phyloP scores from a whole-genome alignment of 495 filamentous ascomycete genomes.

The Penicillium psychrofluorescens region DNA sequence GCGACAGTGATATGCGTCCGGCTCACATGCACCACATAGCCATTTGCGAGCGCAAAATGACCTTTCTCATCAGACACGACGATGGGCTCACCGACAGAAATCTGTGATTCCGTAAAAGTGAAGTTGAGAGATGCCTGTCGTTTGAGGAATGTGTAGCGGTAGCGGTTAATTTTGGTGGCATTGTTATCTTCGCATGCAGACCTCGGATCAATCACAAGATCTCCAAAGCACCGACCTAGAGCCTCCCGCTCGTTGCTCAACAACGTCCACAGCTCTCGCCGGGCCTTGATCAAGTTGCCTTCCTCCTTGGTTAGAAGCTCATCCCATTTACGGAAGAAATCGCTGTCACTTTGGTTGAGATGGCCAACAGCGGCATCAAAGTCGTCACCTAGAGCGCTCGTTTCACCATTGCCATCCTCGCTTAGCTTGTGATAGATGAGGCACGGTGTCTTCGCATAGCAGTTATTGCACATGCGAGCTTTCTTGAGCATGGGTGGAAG shows the following conservation, averaged over 20 bases:
- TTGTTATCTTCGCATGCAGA: conserved; percentile 59
- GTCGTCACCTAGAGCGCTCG: conserved; percentile 64
- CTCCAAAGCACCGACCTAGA: conserved; percentile 68
- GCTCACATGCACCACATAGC: conserved; percentile 72
- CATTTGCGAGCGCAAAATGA: conserved; percentile 88
- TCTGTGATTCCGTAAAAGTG: conserved; percentile 85
- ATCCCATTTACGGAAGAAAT: conserved; percentile 94
- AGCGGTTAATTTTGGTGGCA: conserved; percentile 81
- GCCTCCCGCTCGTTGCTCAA: conserved; percentile 81
- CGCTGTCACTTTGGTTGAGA: conserved; percentile 61
- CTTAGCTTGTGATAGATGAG: conserved; percentile 92
- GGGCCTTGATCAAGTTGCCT: conserved; percentile 72
- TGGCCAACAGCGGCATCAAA: conserved; percentile 71
- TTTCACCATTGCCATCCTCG: conserved; percentile 75
- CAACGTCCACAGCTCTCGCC: conserved; percentile 92
- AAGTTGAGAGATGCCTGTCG: conserved; percentile 47
- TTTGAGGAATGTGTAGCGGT: conserved; percentile 75
- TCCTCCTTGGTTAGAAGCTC: conserved; percentile 89
- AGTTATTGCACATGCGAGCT: conserved; percentile 66
- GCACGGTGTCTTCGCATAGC: conserved; percentile 82
- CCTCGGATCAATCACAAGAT: conserved; percentile 71
- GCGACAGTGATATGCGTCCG: conserved; percentile 73
- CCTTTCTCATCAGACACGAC: conserved; percentile 95
- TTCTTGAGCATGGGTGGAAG: conserved; percentile 82
- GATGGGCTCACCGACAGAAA: conserved; percentile 83